Evolutionary conservation across 2,329 filamentous ascomycete species (phyloP), one percentile per base, ranked within the genome.

Genomic region (Hypoxylon sp.): DNA sequence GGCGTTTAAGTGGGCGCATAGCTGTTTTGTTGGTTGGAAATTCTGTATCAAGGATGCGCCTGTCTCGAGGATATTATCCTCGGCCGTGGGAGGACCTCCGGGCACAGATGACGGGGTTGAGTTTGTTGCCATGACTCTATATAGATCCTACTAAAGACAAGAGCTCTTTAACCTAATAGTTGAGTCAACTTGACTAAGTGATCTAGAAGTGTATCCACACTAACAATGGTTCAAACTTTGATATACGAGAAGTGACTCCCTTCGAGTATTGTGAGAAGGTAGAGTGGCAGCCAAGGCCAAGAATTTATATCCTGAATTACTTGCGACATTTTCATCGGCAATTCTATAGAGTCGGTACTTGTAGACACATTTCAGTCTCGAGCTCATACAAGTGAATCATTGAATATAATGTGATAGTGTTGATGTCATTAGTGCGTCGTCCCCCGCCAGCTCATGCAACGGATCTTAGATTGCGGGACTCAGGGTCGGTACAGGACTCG

Each of bases 1-100:
- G n/a, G 92, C 93, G 74, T 96, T 94, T 0, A 97, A 84, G 76
- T 95, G 92, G 0, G 92, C 93, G 79, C 93, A 96, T 53, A 97
- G 86, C 59, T 89, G 87, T 74, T 93, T 91, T 5, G 93, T 80
- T 0, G 93, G 93, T 0, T 85, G 82, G 78, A 97, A 93, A 71
- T 88, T 85, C 86, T 92, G 90, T 1, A 88, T 84, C 50, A 86
- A 73, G 3, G 84, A 81, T 17, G 90, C 90, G 5, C 88, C 90
- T 0, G 88, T 87, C 66, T 91, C 87, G 8, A 92, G 84, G 5
- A 86, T 75, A 50, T 84, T 84, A 78, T 90, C 90, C 73, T 86
- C 87, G 2, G 80, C 77, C 2, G 86, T 85, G 39, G 87, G 81
- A 1, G 84, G 82, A 35, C 83, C 80, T 24, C 88, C 88, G 5